A percentile compares a stretch with the other conserved stretches of the same genome.
phyloP scores from a whole-genome alignment of 2,329 filamentous ascomycete genomes.

The Trichoderma brevicompactum region DNA sequence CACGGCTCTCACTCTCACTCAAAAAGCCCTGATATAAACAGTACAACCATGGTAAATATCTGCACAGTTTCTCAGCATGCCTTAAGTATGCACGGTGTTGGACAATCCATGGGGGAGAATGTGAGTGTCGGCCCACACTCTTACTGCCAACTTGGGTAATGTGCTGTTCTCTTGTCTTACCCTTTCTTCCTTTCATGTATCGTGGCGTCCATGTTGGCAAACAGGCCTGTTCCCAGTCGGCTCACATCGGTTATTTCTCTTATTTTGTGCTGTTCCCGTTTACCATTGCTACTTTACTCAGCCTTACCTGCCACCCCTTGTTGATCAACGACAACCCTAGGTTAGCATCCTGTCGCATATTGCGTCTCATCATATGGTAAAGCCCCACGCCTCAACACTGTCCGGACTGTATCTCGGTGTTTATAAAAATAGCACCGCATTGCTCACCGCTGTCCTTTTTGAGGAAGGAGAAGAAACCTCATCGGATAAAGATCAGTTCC shows the following conservation, averaged over 20 bases:
- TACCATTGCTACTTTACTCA: slow-evolving; percentile 4
- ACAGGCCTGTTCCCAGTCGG: slow-evolving; percentile 10
- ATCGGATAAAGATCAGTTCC: slow-evolving; percentile 16
- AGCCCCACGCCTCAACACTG: slow-evolving; percentile 30
- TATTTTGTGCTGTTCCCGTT: slow-evolving; percentile 10
- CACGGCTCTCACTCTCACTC: neutral
- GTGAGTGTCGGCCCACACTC: slow-evolving; percentile 16
- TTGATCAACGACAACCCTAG: slow-evolving; percentile 27
- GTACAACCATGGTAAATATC: slow-evolving; percentile 11
- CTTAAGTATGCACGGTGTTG: slow-evolving; percentile 22
- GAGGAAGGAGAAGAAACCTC: neutral
- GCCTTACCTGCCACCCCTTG: slow-evolving; percentile 25
- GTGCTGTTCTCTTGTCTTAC: slow-evolving; percentile 25
- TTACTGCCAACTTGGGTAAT: slow-evolving; percentile 16
- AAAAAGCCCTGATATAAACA: neutral
- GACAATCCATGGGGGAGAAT: slow-evolving; percentile 2
- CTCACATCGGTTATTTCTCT: slow-evolving; percentile 9
- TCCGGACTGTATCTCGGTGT: neutral
- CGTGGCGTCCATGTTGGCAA: neutral
- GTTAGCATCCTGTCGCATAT: slow-evolving; percentile 31
- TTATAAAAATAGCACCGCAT: slow-evolving; percentile 13
- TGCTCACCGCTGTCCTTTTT: slow-evolving; percentile 5
- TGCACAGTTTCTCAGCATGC: slow-evolving; percentile 18
- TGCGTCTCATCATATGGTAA: slow-evolving; percentile 32
- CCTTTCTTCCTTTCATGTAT: slow-evolving; percentile 16